These are phyloP conservation scores for Sporormia fimetaria DNA, from an alignment of 495 filamentous ascomycete genomes.

Conservation along the genomic window DNA sequence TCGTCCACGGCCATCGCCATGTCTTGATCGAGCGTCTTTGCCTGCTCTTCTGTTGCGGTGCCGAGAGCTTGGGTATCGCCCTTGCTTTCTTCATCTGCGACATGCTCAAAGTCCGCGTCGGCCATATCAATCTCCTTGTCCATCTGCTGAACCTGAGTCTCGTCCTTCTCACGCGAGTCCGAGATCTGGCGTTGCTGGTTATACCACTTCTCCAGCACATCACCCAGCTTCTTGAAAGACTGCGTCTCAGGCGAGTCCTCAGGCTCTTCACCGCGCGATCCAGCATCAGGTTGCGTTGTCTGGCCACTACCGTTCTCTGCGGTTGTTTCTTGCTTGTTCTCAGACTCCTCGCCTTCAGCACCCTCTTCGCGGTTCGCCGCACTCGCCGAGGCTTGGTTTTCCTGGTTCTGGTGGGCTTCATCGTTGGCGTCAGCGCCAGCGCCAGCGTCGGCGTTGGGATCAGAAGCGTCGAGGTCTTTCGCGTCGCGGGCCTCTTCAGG, in stretches of 20 bases:
- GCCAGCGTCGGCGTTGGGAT: constrained; percentile 21
- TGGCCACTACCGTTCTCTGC: constrained; percentile 22
- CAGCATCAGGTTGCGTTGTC: constrained; percentile 14
- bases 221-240: constrained; percentile 85
- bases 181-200: constrained; percentile 68
- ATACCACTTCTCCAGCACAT: constrained; percentile 89
- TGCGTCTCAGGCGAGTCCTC: constrained; percentile 32
- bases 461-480: constrained; percentile 8
- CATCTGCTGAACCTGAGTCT: constrained; percentile 35
- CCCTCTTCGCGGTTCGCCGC: constrained; percentile 23
- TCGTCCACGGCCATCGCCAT: constrained; percentile 72
- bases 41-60: constrained; percentile 76
- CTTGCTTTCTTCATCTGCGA: constrained; percentile 66
- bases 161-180: constrained; percentile 51
- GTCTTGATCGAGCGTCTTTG: constrained; percentile 65
- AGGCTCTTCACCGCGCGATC: constrained; percentile 19
- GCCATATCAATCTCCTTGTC: constrained; percentile 52
- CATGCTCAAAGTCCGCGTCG: constrained; percentile 75
- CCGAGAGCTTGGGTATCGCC: constrained; percentile 86
- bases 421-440: constrained; percentile 22
- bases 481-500: constrained; percentile 9
- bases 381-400: constrained; percentile 19
- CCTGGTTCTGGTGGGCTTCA: constrained; percentile 17
- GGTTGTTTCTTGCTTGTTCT: constrained; percentile 18
- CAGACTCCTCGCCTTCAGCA: constrained; percentile 20